Evolutionary conservation across 768 basidiomycete species (phyloP).

Genomic region (Coprinopsis strossmayeri): DNA sequence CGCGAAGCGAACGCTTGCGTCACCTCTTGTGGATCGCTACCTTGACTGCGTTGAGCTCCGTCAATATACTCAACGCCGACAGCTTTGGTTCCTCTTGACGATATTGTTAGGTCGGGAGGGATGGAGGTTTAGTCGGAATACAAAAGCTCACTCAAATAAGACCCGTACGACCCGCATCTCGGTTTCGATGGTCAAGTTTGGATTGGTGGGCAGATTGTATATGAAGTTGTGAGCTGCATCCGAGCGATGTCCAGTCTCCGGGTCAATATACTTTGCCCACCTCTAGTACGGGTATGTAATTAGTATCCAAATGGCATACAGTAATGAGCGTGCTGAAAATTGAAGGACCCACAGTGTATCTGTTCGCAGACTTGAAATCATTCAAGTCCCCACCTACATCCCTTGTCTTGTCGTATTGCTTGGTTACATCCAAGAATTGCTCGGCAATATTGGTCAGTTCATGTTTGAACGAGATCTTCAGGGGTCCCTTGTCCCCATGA

Average conservation of each 20-base stretch:
- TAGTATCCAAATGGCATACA: no score
- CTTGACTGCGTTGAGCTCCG: conserved; percentile 18
- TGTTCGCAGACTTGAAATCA: no score
- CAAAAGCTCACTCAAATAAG: conserved; percentile 37
- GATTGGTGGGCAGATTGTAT: conserved; percentile 38
- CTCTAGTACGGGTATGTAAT: no score
- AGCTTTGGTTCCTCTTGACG: conserved; percentile 35
- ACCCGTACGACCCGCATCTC: conserved; percentile 40
- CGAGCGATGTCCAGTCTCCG: conserved; percentile 46
- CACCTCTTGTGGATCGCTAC: conserved; percentile 18
- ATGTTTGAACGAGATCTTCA: conserved; percentile 40
- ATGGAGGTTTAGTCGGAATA: background rate
- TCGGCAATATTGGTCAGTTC: conserved; percentile 32
- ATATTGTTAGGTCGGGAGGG: no score
- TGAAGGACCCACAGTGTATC: no score
- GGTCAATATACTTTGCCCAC: no score
- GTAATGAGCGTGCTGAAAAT: no score
- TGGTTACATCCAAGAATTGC: conserved; percentile 41
- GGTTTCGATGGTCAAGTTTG: conserved; percentile 35
- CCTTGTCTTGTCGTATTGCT: conserved; percentile 46
- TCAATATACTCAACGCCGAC: conserved; percentile 48
- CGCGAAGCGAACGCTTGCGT: conserved; percentile 28
- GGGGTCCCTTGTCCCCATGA: conserved; percentile 47
- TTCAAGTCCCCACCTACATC: no score
- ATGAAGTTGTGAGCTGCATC: conserved; percentile 48